Evolutionary conservation across 1,284 basidiomycete species (phyloP), one percentile per base, ranked within the genome.

Genomic region (Pyrrhoderma lamaoense): DNA sequence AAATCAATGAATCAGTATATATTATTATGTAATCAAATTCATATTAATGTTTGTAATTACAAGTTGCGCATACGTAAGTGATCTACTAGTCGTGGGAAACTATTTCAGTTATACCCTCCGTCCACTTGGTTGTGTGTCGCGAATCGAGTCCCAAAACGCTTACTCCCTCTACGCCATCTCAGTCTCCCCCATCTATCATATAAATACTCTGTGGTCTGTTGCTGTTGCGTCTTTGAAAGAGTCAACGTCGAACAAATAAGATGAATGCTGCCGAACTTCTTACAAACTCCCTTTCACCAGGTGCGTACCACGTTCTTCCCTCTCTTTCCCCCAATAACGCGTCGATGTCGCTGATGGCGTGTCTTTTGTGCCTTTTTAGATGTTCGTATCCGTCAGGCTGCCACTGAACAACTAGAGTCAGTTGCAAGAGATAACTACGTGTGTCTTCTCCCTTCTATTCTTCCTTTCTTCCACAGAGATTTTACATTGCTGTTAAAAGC

Each of bases 251-350:
- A n/a, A n/a, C n/a, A n/a, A n/a, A n/a, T n/a, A n/a, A 70, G 65
- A 94, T 94, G 91, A 90, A 91, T 75, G 89, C 89, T 60, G 85
- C 82, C 58, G 84, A 89, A 68, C 82, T 94, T 57, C 83, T 95
- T 64, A 80, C 84, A 63, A 92, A 93, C 75, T 87, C 92, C 61
- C 82, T 96, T 64, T 93, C 90, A 55, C 74, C 89, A 54, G 89
- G 91, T 93, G 64, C 61, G 83, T 42, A 31, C 54, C 46, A 37
- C 52, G 31, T 42, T 34, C 31, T n/a, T 21, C 22, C 51, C 42
- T 64, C 57, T 57, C 53, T 55, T 49, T 25, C 16, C 45, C 27
- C 27, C 27, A 31, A 5, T 5, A 16, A 22, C 38, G 53, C 49
- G 49, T 55, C 36, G 36, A 49, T 53, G 39, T 27, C n/a, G 36